Base-by-base conservation (phyloP, 371 early-diverging fungal species). In the Fennellomyces sp. region DNA sequence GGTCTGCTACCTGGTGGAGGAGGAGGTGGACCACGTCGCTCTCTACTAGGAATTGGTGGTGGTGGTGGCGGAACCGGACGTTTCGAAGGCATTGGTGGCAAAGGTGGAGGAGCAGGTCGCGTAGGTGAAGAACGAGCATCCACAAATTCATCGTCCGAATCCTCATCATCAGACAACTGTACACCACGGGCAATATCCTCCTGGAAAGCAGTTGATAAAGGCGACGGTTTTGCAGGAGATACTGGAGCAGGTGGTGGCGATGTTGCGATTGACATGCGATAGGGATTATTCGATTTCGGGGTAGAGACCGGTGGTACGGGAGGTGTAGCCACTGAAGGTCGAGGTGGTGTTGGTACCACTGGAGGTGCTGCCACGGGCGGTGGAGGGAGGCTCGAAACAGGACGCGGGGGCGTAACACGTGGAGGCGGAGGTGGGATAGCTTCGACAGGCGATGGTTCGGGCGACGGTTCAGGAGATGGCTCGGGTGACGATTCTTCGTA, bases 31-130 rank as follows among this genome's bases (percentile, higher is more conserved):
- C 63, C 66, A 63, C 64, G 61, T 58, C 60, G 64, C 38, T 56
- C 65, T 61, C 65, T 35, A 42, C 57, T 58, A 15, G 70, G 72
- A 49, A 70, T 52, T 36, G 73, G 78, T 11, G 78, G 78, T 8
- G 73, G 73, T 3, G 69, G 59, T 2, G 72, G 72, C 23, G 72
- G 63, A 2, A 59, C 56, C 2, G 64, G 35, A 25, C 59, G 58
- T 28, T 47, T 56, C 17, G 61, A 25, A 13, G 70, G 64, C 65
- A 64, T 56, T 3, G 71, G 63, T 31, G 72, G 68, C 26, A 36
- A 30, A 2, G 54, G 48, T 47, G 52, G 45, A 15, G 42, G 29
- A 39, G 42, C 17, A 15, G 56, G 10, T 11, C 19, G 12, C 11
- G 23, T 19, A 27, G 36, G 51, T 15, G 31, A 27, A 28, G 51